phyloP scores from a whole-genome alignment of 225 moss, liverwort and hornwort genomes.

The Marchantia polymorpha region DNA sequence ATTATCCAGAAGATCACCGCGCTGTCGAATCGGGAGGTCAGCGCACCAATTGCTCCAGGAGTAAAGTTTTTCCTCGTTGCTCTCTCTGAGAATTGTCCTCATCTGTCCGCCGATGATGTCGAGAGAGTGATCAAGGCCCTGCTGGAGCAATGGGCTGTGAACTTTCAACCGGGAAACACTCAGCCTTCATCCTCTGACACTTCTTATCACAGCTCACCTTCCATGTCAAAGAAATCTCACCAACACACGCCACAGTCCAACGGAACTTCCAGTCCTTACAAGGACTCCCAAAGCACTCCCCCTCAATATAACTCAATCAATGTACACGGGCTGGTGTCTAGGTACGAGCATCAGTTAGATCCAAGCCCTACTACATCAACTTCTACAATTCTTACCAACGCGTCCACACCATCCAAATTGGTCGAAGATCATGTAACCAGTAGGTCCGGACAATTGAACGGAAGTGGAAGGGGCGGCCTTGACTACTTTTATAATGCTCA shows the following conservation, averaged over 20 bases:
- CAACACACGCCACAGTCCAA: conserved; percentile 23
- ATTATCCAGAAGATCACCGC: conserved; percentile 45
- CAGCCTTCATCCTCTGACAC: conserved; percentile 31
- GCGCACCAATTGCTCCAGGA: conserved; percentile 31
- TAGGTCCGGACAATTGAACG: conserved; percentile 18
- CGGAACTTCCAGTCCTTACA: conserved; percentile 31
- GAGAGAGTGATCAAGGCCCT: conserved; percentile 46
- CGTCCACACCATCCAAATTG: conserved; percentile 54
- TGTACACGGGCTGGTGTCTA: conserved; percentile 40
- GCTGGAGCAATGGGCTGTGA: conserved; percentile 56
- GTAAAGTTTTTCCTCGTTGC: conserved; percentile 57
- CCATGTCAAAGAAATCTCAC: conserved; percentile 26
- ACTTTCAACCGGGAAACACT: conserved; percentile 16
- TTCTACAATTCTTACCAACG: conserved; percentile 39
- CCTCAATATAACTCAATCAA: conserved; percentile 26
- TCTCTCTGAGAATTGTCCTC: conserved; percentile 51
- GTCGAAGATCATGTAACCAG: conserved; percentile 19
- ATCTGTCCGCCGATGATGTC: conserved; percentile 47
- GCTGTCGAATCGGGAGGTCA: conserved; percentile 36
- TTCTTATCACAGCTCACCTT: conserved; percentile 35
- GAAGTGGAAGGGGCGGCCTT: conserved; percentile 23
- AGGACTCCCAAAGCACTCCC: conserved; percentile 30
- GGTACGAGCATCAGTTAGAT: conserved; percentile 24
- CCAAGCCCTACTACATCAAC: conserved; percentile 33
- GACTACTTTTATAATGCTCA: conserved; percentile 26